Percentiles rank a stretch among this genome's conserved stretches.
These are phyloP conservation scores for Aspergillus panamensis DNA, from an alignment of 495 filamentous ascomycete genomes.

Conservation along the genomic window DNA sequence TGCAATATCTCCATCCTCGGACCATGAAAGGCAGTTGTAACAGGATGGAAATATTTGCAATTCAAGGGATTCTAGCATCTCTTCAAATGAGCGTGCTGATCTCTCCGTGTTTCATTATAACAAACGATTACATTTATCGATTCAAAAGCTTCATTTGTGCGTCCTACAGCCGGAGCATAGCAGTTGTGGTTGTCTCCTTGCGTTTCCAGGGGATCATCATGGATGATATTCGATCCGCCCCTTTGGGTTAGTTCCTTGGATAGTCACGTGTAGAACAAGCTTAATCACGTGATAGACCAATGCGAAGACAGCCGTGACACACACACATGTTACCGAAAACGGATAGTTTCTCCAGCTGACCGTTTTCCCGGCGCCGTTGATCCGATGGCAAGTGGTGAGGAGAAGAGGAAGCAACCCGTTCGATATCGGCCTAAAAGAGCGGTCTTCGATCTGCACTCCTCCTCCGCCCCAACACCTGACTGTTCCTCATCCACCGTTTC, in stretches of 20 bases:
- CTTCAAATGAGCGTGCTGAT: background rate
- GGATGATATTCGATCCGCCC: background rate
- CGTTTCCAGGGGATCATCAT: background rate
- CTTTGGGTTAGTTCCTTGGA: background rate
- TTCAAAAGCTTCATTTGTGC: background rate
- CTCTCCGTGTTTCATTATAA: background rate
- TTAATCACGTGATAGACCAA: background rate
- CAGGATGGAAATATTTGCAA: slow-evolving; percentile 40
- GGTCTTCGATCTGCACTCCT: slow-evolving; percentile 11
- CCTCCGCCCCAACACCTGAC: slow-evolving; percentile 1
- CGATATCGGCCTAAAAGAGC: slow-evolving; percentile 17
- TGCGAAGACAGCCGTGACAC: background rate
- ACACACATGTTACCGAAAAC: slow-evolving; percentile 38
- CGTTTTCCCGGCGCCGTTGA: slow-evolving; percentile 8
- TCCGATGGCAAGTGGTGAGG: slow-evolving; percentile 6
- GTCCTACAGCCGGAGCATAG: background rate
- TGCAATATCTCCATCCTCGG: slow-evolving; percentile 58
- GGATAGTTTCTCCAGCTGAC: slow-evolving; percentile 32
- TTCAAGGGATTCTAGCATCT: slow-evolving; percentile 36
- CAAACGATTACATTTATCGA: background rate
- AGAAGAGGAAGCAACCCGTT: slow-evolving; percentile 4
- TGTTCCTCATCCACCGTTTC: background rate
- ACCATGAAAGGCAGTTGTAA: slow-evolving; percentile 58
- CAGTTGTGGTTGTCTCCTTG: background rate
- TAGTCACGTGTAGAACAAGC: background rate